Base-by-base conservation (phyloP, 2,329 filamentous ascomycete species). In the Neofusicoccum parvum region DNA sequence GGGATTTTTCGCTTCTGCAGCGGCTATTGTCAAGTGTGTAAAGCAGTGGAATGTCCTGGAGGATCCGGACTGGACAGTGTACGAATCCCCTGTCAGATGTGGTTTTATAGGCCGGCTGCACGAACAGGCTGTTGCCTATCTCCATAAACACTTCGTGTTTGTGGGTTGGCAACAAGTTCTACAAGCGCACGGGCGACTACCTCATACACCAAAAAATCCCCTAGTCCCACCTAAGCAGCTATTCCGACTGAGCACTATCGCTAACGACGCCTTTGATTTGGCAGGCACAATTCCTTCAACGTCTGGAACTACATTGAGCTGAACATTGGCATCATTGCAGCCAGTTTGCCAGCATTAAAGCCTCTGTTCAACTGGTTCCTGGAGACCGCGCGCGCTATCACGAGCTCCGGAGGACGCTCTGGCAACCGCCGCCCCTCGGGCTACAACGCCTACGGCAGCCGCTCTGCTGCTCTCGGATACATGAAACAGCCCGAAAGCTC, bases 261-360 rank as follows among this genome's bases (percentile, higher is more conserved):
- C 60, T 63, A 32, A 63, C 34, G 51, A 73, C 27, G 23, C 11
- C 10, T n/a, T 32, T 32, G 11, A 2, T 17, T 43, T 43, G 37
- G 20, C 32, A 65, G 64, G 11, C 62, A 73, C 53, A 75, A 80
- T 67, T 70, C 70, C 4, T 82, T 81, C 70, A 79, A 78, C 49
- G 73, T 82, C 11, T 82, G 80, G 80, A 79, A 79, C 67, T 78
- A 75, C 66, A 75, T 82, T 59, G 80, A 83, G 66, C 74, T 83
- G 32, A 78, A 78, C 51, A 70, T 81, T 6, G 80, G 80, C 3
- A 80, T 82, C 50, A 72, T 81, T 1, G 80, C 80, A 1, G 79
- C 79, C 5, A 81, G 76, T 0, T 69, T 82, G 0, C 80, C 80
- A 37, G 73, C 78, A 5, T 72, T 79, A 60, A 76, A 73, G 32